A percentile compares a stretch with the other conserved stretches of the same genome.
These are phyloP conservation scores for Cercospora sojina DNA, from an alignment of 2,329 filamentous ascomycete genomes.

Conservation along the genomic window DNA sequence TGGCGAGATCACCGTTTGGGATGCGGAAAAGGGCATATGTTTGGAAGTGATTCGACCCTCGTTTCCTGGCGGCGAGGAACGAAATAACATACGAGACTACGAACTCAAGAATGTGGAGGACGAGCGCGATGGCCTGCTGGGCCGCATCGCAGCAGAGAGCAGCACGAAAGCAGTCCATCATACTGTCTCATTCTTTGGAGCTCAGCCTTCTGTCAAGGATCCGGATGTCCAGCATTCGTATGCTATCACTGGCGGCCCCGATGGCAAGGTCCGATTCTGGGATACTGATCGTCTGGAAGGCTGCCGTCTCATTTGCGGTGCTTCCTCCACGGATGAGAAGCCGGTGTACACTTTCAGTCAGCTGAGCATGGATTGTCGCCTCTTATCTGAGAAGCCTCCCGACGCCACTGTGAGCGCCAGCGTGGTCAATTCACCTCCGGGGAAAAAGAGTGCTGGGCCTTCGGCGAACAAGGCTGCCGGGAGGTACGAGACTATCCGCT, in stretches of 20 bases:
- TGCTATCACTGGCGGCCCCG: conserved; percentile 81
- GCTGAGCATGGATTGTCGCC: conserved; percentile 44
- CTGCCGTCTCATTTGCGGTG: conserved; percentile 77
- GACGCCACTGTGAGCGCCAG: conserved; percentile 24
- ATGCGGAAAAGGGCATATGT: conserved; percentile 84
- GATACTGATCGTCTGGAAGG: conserved; percentile 76
- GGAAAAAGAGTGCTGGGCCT: conserved; percentile 32
- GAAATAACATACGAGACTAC: conserved; percentile 59
- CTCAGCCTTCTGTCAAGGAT: conserved; percentile 67
- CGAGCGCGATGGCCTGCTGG: conserved; percentile 83
- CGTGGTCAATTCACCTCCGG: conserved; percentile 38
- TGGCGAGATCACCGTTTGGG: conserved; percentile 92
- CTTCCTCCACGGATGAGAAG: conserved; percentile 60
- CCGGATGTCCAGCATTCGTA: conserved; percentile 75
- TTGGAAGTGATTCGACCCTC: conserved; percentile 79
- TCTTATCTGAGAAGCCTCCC: conserved; percentile 40
- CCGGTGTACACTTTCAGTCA: conserved; percentile 63
- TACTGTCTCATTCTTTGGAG: conserved; percentile 56
- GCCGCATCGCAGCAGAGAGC: conserved; percentile 60
- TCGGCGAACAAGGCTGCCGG: conserved; percentile 13
- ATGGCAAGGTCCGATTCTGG: conserved; percentile 93
- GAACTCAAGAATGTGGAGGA: conserved; percentile 88
- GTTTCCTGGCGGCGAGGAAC: conserved; percentile 54
- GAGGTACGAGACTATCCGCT: conserved; percentile 76
- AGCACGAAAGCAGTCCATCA: conserved; percentile 36